A percentile compares a stretch with the other conserved stretches of the same genome.
Evolutionary conservation across 495 filamentous ascomycete genomes (phyloP).

Genomic region (Penicillium diatomitis): DNA sequence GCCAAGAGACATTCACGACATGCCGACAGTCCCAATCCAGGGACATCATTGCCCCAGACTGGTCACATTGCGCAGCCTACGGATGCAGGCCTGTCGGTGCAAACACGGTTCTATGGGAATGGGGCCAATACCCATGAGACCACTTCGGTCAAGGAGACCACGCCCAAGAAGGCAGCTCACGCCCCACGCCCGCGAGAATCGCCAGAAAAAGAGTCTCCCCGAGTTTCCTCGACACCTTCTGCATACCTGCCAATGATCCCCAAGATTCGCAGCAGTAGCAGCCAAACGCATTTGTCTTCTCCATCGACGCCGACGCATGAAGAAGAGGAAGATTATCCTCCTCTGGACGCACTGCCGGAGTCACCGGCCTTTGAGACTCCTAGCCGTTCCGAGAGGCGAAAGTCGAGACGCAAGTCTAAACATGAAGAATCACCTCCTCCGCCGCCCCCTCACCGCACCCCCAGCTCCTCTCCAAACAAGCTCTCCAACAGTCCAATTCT

Average conservation of each 20-base stretch:
- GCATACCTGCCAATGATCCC: constrained; percentile 48
- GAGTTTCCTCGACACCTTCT: constrained; percentile 50
- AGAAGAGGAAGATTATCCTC: constrained; percentile 31
- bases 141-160: constrained; percentile 6
- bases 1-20: constrained; percentile 44
- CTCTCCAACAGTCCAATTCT: constrained; percentile 43
- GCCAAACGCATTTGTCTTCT: constrained; percentile 25
- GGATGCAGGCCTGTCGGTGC: background rate
- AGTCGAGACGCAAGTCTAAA: constrained; percentile 22
- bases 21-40: constrained; percentile 28
- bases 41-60: constrained; percentile 14
- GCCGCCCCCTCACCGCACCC: constrained; percentile 43
- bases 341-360: constrained; percentile 17
- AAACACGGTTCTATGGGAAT: constrained; percentile 14
- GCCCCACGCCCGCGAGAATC: constrained; percentile 6
- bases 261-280: constrained; percentile 41
- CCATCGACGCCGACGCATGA: constrained; percentile 6
- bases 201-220: constrained; percentile 25
- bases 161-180: constrained; percentile 21
- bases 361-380: constrained; percentile 20
- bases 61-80: constrained; percentile 3
- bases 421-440: constrained; percentile 39
- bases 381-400: constrained; percentile 24
- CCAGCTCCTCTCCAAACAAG: constrained; percentile 32
- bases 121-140: constrained; percentile 2